phyloP scores from a whole-genome alignment of 306 rosid species.

The Spatholobus suberectus region DNA sequence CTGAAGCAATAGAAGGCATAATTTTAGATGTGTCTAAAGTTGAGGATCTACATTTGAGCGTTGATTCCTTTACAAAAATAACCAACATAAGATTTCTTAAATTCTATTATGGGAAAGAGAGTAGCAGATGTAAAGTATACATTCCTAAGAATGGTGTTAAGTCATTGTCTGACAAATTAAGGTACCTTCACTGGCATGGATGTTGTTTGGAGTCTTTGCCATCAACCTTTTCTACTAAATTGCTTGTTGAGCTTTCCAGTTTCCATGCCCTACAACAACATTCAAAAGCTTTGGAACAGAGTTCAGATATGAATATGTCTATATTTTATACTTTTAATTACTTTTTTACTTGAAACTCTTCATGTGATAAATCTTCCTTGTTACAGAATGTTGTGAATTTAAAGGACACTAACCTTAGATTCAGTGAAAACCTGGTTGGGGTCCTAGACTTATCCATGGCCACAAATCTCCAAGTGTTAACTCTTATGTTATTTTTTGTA shows the following conservation, averaged over 20 bases:
- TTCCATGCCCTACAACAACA: conserved; percentile 16
- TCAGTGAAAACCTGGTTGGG: neutral
- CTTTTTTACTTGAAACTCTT: neutral
- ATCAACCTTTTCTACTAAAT: neutral
- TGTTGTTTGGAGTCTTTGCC: conserved; percentile 20
- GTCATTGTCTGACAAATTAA: conserved; percentile 27
- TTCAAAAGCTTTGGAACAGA: neutral
- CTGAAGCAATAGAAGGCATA: conserved; percentile 6
- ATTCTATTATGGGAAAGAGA: neutral
- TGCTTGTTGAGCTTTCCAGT: conserved; percentile 39
- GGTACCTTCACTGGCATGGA: conserved; percentile 31
- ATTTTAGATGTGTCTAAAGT: neutral
- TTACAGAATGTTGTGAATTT: conserved; percentile 13
- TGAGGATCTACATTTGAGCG: conserved; percentile 8
- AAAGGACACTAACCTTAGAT: conserved; percentile 7
- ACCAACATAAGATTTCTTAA: conserved; percentile 23
- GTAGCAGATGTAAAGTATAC: neutral
- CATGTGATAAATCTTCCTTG: neutral
- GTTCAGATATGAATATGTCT: too few species aligned
- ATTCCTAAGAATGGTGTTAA: neutral
- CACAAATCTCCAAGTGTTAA: neutral
- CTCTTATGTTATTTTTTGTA: too few species aligned
- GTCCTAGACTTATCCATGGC: conserved; percentile 32
- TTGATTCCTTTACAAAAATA: conserved; percentile 24
- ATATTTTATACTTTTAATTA: too few species aligned